These are phyloP conservation scores for Cercospora sp. DNA, from an alignment of 2,329 filamentous ascomycete genomes.

Conservation along the genomic window DNA sequence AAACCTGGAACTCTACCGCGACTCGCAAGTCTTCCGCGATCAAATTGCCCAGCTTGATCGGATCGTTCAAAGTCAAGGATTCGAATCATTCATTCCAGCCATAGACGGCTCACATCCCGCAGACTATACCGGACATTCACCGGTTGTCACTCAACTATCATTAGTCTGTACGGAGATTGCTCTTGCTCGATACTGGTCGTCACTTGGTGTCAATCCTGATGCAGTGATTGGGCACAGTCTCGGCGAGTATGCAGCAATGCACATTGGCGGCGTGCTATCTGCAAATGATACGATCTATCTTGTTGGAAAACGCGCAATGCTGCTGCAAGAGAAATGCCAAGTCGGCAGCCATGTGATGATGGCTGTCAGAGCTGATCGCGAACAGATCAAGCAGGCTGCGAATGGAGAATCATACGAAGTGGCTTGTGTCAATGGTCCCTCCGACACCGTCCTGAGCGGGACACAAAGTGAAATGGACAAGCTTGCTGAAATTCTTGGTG, in stretches of 20 bases:
- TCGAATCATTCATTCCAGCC: constrained; percentile 35
- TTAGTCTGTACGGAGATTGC: constrained; percentile 46
- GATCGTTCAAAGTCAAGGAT: constrained; percentile 34
- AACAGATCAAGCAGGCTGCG: constrained; percentile 15
- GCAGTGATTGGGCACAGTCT: constrained; percentile 39
- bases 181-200: constrained; percentile 32
- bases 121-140: constrained; percentile 9
- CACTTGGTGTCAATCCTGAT: constrained; percentile 35
- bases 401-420: constrained; percentile 17
- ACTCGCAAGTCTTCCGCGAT: constrained; percentile 33
- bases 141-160: constrained; percentile 42
- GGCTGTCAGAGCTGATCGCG: constrained; percentile 17
- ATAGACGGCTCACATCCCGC: constrained; percentile 23
- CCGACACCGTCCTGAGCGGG: constrained; percentile 32
- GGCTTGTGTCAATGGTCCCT: constrained; percentile 34
- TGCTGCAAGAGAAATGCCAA: constrained; percentile 34
- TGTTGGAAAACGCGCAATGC: constrained; percentile 39
- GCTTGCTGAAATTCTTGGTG: constrained; percentile 11
- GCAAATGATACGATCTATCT: constrained; percentile 39
- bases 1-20: constrained; percentile 37
- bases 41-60: constrained; percentile 37
- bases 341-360: constrained; percentile 35
- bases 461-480: constrained; percentile 20
- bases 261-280: constrained; percentile 40
- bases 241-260: constrained; percentile 45